phyloP scores from a whole-genome alignment of 1,284 basidiomycete genomes.

The Trichosporon faecale region DNA sequence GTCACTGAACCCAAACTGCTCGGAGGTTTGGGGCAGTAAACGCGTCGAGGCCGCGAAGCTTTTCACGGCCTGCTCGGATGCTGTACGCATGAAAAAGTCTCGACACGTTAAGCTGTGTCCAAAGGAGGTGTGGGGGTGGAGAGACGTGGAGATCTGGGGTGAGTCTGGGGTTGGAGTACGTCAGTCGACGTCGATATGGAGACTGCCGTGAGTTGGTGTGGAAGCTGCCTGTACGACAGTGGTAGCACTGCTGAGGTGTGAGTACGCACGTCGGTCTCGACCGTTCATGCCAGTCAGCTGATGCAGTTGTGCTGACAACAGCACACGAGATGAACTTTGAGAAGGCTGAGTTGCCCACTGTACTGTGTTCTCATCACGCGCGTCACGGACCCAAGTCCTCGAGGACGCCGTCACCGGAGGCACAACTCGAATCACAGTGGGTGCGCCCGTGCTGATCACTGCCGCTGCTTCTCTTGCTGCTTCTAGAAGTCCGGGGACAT shows the following conservation, averaged over 20 bases:
- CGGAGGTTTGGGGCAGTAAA: neutral
- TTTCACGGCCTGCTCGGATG: neutral
- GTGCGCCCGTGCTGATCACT: neutral
- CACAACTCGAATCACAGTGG: neutral
- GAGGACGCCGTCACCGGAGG: neutral
- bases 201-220: too few relatives aligned
- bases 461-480: too few relatives aligned
- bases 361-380: too few relatives aligned
- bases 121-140: neutral
- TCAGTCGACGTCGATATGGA: neutral
- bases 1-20: neutral
- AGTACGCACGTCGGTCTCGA: too few relatives aligned
- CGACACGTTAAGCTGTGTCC: neutral
- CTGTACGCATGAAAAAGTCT: neutral
- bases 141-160: too few relatives aligned
- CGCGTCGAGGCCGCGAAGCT: neutral
- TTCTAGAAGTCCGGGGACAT: neutral
- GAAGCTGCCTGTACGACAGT: too few relatives aligned
- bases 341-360: too few relatives aligned
- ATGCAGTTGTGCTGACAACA: too few relatives aligned
- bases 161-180: neutral
- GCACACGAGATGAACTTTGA: too few relatives aligned
- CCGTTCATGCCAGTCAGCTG: too few relatives aligned
- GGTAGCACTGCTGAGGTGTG: too few relatives aligned
- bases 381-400: too few relatives aligned